Evolutionary conservation across 208 protist genomes (phyloP).

Genomic region (Trypanosoma avium): DNA sequence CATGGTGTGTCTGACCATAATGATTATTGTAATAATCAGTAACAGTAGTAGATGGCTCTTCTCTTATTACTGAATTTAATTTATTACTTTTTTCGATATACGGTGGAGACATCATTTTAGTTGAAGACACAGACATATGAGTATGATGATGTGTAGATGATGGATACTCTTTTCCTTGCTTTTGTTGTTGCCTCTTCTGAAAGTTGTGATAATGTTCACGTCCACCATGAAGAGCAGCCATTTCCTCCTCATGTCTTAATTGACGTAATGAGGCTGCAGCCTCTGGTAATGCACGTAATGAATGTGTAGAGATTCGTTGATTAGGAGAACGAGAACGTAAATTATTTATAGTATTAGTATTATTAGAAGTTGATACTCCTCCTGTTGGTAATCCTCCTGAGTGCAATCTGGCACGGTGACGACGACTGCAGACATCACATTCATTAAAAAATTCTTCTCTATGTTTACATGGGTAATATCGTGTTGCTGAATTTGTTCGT

Average conservation of each 20-base stretch:
- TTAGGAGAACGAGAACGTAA: neutral
- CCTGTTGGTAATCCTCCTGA: too few relatives aligned
- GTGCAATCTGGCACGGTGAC: neutral
- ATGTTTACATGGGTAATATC: slow-evolving; percentile 13
- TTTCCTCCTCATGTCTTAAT: neutral
- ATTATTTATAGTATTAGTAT: neutral
- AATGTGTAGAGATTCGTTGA: neutral
- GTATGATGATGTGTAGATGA: neutral
- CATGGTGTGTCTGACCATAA: neutral
- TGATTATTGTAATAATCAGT: neutral
- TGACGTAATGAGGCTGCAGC: neutral
- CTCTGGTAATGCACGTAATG: neutral
- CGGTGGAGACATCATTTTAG: neutral
- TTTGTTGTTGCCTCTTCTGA: neutral
- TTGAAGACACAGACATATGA: neutral
- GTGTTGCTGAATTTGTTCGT: neutral
- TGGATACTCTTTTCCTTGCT: neutral
- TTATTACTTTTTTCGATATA: neutral
- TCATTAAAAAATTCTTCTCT: slow-evolving; percentile 17
- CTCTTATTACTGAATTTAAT: neutral
- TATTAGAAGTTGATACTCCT: too few relatives aligned
- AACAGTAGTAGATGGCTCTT: neutral
- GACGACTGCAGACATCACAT: slow-evolving; percentile 19
- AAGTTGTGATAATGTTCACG: neutral
- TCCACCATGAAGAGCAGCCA: neutral